These are phyloP conservation scores for Eucalyptus sp. DNA, from an alignment of 345 rosid species.

Conservation along the genomic window DNA sequence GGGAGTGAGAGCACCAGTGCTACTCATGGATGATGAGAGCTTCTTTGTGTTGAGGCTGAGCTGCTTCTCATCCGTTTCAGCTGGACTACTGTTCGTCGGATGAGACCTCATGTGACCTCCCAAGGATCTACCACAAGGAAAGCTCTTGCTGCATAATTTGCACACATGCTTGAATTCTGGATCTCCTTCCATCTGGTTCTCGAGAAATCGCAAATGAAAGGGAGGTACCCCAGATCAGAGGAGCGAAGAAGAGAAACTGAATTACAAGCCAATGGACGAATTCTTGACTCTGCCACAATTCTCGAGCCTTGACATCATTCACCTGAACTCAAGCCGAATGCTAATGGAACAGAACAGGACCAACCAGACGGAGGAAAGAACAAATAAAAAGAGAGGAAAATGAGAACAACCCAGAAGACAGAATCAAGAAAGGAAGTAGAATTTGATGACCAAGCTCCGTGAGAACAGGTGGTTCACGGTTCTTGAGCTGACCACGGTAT, in stretches of 20 bases:
- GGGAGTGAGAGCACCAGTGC: background rate
- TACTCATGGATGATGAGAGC: background rate
- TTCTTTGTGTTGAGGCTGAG: slow-evolving; percentile 1
- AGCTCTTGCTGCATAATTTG: slow-evolving; percentile 52
- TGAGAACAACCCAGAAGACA: background rate
- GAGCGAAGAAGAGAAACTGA: background rate
- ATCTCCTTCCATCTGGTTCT: slow-evolving; percentile 7
- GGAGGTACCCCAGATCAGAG: slow-evolving; percentile 17
- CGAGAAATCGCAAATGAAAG: background rate
- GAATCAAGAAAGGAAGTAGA: background rate
- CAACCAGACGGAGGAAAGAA: background rate
- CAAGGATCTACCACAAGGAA: slow-evolving; percentile 49
- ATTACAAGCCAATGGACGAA: background rate
- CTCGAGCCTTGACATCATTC: background rate
- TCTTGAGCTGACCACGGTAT: background rate
- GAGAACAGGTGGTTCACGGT: background rate
- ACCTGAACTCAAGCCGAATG: background rate
- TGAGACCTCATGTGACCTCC: slow-evolving; percentile 82
- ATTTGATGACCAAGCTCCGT: background rate
- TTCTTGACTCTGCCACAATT: background rate
- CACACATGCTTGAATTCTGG: slow-evolving; percentile 29
- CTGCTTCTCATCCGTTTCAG: background rate
- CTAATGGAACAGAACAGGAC: background rate
- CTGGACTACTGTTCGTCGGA: background rate
- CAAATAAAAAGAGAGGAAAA: background rate